Percentiles rank a stretch among this genome's conserved stretches.
Evolutionary conservation across 2,329 filamentous ascomycete genomes (phyloP).

Genomic region (Penicillium sp.): DNA sequence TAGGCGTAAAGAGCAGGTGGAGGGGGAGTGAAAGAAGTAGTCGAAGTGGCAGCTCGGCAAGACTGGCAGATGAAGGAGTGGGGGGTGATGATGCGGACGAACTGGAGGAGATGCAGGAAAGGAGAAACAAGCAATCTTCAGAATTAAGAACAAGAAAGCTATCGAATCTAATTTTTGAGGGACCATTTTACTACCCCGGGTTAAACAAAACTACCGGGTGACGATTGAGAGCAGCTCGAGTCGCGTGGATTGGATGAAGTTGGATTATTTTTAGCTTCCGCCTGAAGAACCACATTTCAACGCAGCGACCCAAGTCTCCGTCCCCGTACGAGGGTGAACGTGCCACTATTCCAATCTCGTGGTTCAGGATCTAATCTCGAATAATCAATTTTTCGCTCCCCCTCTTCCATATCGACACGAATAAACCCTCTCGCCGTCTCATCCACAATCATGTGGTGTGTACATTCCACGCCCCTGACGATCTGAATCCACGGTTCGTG

Average conservation of each 20-base stretch:
- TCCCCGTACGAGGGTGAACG: not conserved
- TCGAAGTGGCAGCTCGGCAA: slow-evolving; percentile 24
- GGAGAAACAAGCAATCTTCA: not conserved
- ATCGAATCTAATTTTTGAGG: not conserved
- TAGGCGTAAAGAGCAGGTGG: slow-evolving; percentile 16
- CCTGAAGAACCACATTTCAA: slow-evolving; percentile 18
- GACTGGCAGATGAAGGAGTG: not conserved
- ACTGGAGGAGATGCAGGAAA: slow-evolving; percentile 26
- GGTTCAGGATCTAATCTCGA: not conserved
- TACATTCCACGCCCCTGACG: slow-evolving; percentile 5
- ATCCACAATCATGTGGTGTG: slow-evolving; percentile 35
- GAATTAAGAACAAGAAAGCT: slow-evolving; percentile 1
- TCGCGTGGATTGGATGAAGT: slow-evolving; percentile 15
- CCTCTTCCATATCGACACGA: not conserved
- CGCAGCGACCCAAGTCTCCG: not conserved
- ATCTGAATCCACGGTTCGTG: not conserved
- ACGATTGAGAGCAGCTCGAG: slow-evolving; percentile 1
- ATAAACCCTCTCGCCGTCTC: no score
- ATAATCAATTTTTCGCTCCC: slow-evolving; percentile 5
- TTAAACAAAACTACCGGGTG: not conserved
- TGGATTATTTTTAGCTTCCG: slow-evolving; percentile 28
- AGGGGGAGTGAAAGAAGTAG: slow-evolving; percentile 30
- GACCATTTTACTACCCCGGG: not conserved
- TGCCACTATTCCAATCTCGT: slow-evolving; percentile 8
- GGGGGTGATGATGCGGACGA: slow-evolving; percentile 19